These are phyloP conservation scores for Pachysandra terminalis DNA, from an alignment of 164 flowering plant species.

Conservation along the genomic window DNA sequence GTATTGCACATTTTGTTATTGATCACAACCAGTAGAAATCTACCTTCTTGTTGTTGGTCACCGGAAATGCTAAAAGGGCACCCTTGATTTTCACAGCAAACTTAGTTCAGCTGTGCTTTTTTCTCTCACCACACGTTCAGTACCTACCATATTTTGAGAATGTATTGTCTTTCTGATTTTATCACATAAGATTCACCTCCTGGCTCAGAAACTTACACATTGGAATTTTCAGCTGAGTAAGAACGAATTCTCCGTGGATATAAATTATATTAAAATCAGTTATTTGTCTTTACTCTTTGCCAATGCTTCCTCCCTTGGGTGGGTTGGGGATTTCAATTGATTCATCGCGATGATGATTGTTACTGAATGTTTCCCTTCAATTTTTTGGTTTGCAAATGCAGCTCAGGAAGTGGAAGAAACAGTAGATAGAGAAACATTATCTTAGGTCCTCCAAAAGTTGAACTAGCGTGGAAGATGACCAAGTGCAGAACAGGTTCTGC, in stretches of 20 bases:
- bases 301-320: no score
- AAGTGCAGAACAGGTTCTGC: not conserved
- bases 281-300: no score
- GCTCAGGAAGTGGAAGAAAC: not conserved
- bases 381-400: not conserved
- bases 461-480: no score
- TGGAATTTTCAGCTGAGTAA: no score
- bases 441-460: no score
- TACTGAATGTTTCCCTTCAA: not conserved
- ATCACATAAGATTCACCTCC: not conserved
- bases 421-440: no score
- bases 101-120: not conserved
- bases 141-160: no score
- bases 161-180: not conserved
- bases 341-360: not conserved
- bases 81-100: not conserved
- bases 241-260: not conserved
- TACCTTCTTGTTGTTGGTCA: not conserved
- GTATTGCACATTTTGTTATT: no score
- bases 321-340: no score
- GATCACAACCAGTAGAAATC: no score
- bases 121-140: no score
- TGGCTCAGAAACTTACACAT: not conserved
- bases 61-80: not conserved
- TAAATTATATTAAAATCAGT: not conserved